Conservation (phyloP, 306 rosid genomes). For the Vigna angularis region DNA sequence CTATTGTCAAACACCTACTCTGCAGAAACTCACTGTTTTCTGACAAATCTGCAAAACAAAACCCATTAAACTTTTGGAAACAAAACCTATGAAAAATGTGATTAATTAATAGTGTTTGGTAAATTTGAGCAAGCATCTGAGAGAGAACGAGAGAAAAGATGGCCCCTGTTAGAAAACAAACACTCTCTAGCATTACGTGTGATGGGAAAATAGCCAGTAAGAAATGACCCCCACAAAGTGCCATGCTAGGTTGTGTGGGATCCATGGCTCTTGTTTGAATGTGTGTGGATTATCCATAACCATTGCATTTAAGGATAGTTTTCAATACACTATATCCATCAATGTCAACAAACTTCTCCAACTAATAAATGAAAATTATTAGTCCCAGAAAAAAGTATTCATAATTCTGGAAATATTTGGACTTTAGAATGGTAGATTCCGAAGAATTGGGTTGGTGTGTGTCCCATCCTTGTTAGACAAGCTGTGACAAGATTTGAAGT, state of each 20-base stretch:
- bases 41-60: background rate
- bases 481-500: constrained; percentile 24
- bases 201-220: constrained; percentile 20
- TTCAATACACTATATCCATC: background rate
- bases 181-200: background rate
- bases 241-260: constrained; percentile 18
- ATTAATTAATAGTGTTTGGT: background rate
- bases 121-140: background rate
- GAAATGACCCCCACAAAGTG: constrained; percentile 9
- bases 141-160: background rate
- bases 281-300: constrained; percentile 8
- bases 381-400: background rate
- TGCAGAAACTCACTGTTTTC: background rate
- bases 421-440: constrained; percentile 11
- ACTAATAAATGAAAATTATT: constrained; percentile 12
- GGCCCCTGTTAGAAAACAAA: background rate
- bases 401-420: constrained; percentile 23
- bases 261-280: constrained; percentile 6
- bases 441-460: constrained; percentile 16
- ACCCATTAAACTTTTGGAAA: background rate
- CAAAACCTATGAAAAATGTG: background rate
- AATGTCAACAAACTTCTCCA: constrained; percentile 15
- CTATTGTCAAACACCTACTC: background rate
- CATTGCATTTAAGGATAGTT: constrained; percentile 2
- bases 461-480: constrained; percentile 38